Evolutionary conservation across 2,329 filamentous ascomycete genomes (phyloP), one percentile per base, ranked within the genome.

Genomic region (Basipetospora chlamydospora): DNA sequence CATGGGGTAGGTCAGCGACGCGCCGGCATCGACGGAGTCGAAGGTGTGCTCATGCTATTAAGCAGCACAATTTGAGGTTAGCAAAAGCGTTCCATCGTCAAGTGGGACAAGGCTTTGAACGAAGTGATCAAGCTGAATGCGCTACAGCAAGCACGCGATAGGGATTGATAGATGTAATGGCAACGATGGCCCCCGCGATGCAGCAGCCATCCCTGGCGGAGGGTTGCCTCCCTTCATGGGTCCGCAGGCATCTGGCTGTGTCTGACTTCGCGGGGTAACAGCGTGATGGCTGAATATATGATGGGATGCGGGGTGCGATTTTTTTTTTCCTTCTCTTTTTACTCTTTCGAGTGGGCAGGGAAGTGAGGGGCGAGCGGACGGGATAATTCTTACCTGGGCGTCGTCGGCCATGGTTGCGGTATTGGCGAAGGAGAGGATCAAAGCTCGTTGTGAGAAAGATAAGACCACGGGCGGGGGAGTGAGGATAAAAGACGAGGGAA

Each of bases 1-100:
- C 85, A 93, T 92, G 54, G 90, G 90, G 72, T 61, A 95, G 59
- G 90, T 98, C 58, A 70, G 59, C 52, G 90, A 96, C 55, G 90
- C 88, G 67, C 90, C 92, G 63, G 92, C 87, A 72, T 95, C 86
- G 72, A 79, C 85, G 66, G 77, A 80, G 51, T 94, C 86, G 76
- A 96, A 96, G 63, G 63, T 65, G 51, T 66, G 64, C 56, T 81
- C 72, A 62, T 80, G 76, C 72, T 82, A 50, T 13, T 62, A 11
- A 26, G 22, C 15, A 26, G 21, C 31, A 21, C 10, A 23, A 6
- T 23, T 23, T 11, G 22, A 6, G 11, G 22, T 23, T 23, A 23
- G 22, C 22, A 23, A 23, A 23, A 23, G 22, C 6, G 22, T 23
- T 23, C 6, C 22, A 6, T 6, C 6, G 11, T 23, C 22, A 23